Evolutionary conservation across 108 stramenopile species (phyloP).

Genomic region (Schizochytrium sp.): DNA sequence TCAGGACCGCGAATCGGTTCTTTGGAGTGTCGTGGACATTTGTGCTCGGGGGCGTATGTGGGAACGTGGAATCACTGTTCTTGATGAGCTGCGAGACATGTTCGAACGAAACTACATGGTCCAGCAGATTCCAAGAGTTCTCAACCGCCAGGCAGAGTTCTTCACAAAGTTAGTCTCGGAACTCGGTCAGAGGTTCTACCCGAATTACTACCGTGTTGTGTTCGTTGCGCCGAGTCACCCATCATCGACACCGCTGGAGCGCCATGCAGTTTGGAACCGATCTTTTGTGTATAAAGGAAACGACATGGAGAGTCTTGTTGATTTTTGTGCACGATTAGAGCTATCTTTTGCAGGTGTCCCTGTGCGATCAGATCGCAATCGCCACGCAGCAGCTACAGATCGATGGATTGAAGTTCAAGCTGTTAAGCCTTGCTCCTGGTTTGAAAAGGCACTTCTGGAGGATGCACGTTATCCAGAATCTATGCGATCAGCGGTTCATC

Average conservation of each 20-base stretch:
- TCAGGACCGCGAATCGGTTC: background rate
- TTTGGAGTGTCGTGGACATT: background rate
- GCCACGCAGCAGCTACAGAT: background rate
- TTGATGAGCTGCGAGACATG: constrained; percentile 2
- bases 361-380: background rate
- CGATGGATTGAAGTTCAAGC: constrained; percentile 10
- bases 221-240: background rate
- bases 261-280: background rate
- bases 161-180: background rate
- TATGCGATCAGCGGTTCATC: background rate
- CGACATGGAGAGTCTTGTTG: constrained; percentile 11
- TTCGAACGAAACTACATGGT: background rate
- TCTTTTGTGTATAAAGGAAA: constrained; percentile 46
- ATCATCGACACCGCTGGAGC: background rate
- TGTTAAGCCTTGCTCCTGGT: constrained; percentile 4
- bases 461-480: background rate
- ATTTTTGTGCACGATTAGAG: constrained; percentile 1
- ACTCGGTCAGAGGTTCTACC: constrained; percentile 27
- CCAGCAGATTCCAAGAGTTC: background rate
- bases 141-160: constrained; percentile 3
- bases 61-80: constrained; percentile 39
- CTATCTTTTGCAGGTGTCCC: background rate
- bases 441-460: background rate
- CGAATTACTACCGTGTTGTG: background rate
- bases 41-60: constrained; percentile 14